Percentiles rank a stretch among this genome's conserved stretches.
Conservation (phyloP, 805 yeast genomes). For the Yarrowia osloensis region DNA sequence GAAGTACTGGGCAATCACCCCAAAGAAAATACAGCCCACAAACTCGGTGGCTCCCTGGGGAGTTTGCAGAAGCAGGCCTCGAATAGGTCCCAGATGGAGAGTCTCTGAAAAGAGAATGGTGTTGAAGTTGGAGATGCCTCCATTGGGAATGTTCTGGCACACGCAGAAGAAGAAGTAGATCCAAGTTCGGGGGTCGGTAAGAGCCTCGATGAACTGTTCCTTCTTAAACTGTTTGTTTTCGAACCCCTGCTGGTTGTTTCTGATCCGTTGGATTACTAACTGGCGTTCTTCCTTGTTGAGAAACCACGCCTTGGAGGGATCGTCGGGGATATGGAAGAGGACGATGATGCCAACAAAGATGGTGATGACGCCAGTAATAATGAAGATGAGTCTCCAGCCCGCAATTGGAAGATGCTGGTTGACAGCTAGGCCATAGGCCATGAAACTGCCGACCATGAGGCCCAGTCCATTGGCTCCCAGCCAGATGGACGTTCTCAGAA, state of each 20-base stretch:
- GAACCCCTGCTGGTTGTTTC: background rate
- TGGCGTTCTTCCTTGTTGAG: background rate
- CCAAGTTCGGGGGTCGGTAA: background rate
- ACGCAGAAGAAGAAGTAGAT: background rate
- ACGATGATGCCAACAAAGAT: background rate
- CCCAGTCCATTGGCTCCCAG: background rate
- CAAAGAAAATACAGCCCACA: background rate
- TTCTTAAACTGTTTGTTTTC: background rate
- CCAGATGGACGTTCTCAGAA: background rate
- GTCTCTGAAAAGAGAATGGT: background rate
- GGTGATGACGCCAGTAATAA: background rate
- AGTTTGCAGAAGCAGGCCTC: background rate
- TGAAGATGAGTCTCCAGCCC: background rate
- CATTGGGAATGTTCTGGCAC: background rate
- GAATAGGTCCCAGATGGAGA: background rate
- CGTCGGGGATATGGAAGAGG: background rate
- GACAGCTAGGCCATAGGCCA: background rate
- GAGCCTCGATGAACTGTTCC: background rate
- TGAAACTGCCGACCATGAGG: background rate
- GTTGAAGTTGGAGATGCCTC: constrained; percentile 1
- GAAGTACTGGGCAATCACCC: background rate
- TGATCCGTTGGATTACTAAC: background rate
- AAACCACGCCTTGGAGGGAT: background rate
- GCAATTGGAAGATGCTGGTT: background rate
- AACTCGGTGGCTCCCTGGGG: background rate